phyloP scores from a whole-genome alignment of 306 rosid species.

The Rubus parviflorus region DNA sequence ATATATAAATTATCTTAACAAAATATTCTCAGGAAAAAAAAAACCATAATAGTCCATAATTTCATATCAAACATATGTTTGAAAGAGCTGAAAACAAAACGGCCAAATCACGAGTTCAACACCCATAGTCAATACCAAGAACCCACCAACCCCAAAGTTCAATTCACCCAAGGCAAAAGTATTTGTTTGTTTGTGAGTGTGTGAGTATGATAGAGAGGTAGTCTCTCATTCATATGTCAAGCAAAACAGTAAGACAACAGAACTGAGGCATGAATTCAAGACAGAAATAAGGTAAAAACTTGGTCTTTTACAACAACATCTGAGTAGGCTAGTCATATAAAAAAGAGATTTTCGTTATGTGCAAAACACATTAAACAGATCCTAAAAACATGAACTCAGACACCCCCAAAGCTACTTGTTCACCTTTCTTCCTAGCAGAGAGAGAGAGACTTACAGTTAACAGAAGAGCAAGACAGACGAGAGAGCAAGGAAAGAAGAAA shows the following conservation, averaged over 20 bases:
- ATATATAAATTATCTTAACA: not conserved
- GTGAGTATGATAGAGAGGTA: not conserved
- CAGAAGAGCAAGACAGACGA: not conserved
- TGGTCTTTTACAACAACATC: not conserved
- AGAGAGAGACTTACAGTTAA: constrained; percentile 19
- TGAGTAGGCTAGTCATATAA: not conserved
- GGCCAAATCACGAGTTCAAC: not conserved
- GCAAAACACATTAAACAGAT: not conserved
- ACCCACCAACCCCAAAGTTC: not conserved
- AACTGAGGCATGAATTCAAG: not conserved
- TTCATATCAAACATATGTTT: not conserved
- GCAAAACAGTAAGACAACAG: not conserved
- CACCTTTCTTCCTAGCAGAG: constrained; percentile 6
- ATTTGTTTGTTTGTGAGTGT: not conserved
- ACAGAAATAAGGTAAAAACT: not conserved
- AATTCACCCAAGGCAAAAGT: not conserved
- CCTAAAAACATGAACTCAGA: not conserved
- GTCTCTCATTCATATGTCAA: not conserved
- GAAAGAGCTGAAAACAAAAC: not conserved
- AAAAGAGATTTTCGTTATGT: too few species aligned
- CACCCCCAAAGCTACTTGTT: constrained; percentile 6
- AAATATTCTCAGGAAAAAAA: not conserved
- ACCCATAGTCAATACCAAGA: not conserved
- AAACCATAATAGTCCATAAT: not conserved
- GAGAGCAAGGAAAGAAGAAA: constrained; percentile 8